A percentile compares a stretch with the other conserved stretches of the same genome.
These are phyloP conservation scores for Thuidium tamariscinum DNA, from an alignment of 225 moss, liverwort and hornwort genomes.

Conservation along the genomic window DNA sequence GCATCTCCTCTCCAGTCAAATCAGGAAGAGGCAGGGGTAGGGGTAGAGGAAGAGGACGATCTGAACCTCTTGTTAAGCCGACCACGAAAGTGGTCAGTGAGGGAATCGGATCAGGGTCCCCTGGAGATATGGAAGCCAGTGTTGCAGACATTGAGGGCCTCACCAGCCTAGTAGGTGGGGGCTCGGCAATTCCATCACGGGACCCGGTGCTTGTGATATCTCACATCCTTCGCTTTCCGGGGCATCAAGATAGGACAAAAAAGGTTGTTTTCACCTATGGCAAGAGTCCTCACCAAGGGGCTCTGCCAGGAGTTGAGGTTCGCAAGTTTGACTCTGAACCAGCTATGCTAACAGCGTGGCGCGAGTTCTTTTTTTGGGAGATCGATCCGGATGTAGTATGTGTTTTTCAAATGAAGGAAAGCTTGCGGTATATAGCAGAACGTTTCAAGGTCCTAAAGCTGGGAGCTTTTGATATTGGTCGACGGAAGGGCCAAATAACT, in stretches of 20 bases:
- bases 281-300: conserved; percentile 4
- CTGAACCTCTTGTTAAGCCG: conserved; percentile 10
- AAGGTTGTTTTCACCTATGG: conserved; percentile 41
- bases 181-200: conserved; percentile 43
- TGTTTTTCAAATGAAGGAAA: conserved; percentile 57
- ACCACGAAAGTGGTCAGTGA: conserved; percentile 3
- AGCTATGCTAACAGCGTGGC: conserved; percentile 45
- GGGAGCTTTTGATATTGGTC: conserved; percentile 48
- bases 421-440: conserved; percentile 41
- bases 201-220: conserved; percentile 56
- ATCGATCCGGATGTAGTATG: conserved; percentile 54
- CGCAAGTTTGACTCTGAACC: conserved; percentile 29
- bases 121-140: not conserved
- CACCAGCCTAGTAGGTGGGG: conserved; percentile 20
- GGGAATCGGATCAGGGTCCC: not conserved
- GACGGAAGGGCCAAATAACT: conserved; percentile 38
- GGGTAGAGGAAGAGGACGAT: conserved; percentile 26
- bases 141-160: conserved; percentile 32
- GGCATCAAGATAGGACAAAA: conserved; percentile 12
- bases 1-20: conserved; percentile 2
- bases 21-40: conserved; percentile 28
- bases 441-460: conserved; percentile 49
- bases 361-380: conserved; percentile 39
- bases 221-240: conserved; percentile 28
- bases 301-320: conserved; percentile 41